phyloP scores from a whole-genome alignment of 2,329 filamentous ascomycete species.

The Fusarium stilboides region DNA sequence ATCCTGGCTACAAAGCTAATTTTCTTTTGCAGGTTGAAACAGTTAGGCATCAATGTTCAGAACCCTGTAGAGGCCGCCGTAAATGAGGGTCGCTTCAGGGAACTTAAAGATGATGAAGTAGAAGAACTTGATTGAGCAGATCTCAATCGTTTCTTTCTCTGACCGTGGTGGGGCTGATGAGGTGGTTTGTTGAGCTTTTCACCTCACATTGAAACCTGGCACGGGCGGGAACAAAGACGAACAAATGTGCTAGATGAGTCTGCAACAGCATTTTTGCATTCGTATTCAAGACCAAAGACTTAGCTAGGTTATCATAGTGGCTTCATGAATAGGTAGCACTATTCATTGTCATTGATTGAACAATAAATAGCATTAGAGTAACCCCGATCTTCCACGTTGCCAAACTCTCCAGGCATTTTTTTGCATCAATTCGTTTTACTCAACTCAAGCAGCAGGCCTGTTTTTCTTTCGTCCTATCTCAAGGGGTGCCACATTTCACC shows the following conservation, averaged over 20 bases:
- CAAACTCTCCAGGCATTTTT: not conserved
- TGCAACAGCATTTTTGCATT: not conserved
- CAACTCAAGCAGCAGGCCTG: not conserved
- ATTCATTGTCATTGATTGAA: not conserved
- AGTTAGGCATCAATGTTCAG: conserved; percentile 82
- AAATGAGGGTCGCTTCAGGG: conserved; percentile 79
- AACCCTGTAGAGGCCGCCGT: conserved; percentile 83
- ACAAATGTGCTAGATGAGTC: not conserved
- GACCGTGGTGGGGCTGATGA: not conserved
- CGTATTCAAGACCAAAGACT: not conserved
- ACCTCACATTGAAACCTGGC: not conserved
- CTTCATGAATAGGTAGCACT: not conserved
- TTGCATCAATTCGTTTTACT: not conserved
- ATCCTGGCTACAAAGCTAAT: conserved; percentile 33
- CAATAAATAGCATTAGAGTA: conserved; percentile 1
- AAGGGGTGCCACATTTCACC: not conserved
- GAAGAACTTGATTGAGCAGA: conserved; percentile 58
- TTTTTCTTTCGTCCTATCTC: not conserved
- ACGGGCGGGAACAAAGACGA: conserved; percentile 16
- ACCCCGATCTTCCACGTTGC: not conserved
- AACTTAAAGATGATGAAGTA: conserved; percentile 71
- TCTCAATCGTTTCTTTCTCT: not conserved
- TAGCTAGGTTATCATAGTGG: not conserved
- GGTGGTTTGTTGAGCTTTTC: not conserved
- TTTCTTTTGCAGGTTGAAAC: conserved; percentile 67